phyloP scores from a whole-genome alignment of 306 rosid genomes.

The Cicer chorassanicum region DNA sequence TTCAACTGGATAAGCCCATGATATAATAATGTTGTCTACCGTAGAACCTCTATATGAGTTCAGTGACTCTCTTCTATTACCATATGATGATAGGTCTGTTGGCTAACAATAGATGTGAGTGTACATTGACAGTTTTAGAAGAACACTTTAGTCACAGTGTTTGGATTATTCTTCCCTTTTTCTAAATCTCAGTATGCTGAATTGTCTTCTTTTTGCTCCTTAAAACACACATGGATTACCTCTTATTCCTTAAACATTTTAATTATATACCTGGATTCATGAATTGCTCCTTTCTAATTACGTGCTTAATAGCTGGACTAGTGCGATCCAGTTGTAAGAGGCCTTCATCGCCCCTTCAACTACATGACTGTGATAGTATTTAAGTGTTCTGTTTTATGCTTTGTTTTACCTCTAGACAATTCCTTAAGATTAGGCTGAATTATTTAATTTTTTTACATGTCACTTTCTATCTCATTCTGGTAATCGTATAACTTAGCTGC shows the following conservation, averaged over 20 bases:
- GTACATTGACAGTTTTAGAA: constrained; percentile 1
- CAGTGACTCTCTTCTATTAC: neutral
- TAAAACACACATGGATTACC: neutral
- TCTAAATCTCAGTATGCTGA: neutral
- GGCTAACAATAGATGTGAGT: constrained; percentile 12
- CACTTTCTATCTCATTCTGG: constrained; percentile 42
- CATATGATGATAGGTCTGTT: neutral
- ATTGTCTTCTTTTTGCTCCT: constrained; percentile 1
- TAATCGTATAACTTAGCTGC: constrained; percentile 60
- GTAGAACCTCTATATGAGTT: neutral
- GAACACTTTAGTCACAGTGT: constrained; percentile 6
- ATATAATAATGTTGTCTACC: neutral
- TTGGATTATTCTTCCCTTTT: neutral
- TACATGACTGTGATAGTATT: constrained; percentile 31
- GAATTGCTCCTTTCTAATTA: neutral
- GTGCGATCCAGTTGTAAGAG: constrained; percentile 28
- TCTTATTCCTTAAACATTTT: constrained; percentile 1
- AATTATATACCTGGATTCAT: neutral
- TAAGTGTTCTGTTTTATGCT: constrained; percentile 24
- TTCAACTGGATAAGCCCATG: neutral
- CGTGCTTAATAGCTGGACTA: constrained; percentile 6
- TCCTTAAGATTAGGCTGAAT: constrained; percentile 31
- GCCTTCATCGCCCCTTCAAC: constrained; percentile 26
- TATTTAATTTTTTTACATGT: constrained; percentile 18
- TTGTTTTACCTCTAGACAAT: constrained; percentile 34